Evolutionary conservation across 2,329 filamentous ascomycete genomes (phyloP), one percentile per base, ranked within the genome.

Genomic region (Fusarium nematophilum): DNA sequence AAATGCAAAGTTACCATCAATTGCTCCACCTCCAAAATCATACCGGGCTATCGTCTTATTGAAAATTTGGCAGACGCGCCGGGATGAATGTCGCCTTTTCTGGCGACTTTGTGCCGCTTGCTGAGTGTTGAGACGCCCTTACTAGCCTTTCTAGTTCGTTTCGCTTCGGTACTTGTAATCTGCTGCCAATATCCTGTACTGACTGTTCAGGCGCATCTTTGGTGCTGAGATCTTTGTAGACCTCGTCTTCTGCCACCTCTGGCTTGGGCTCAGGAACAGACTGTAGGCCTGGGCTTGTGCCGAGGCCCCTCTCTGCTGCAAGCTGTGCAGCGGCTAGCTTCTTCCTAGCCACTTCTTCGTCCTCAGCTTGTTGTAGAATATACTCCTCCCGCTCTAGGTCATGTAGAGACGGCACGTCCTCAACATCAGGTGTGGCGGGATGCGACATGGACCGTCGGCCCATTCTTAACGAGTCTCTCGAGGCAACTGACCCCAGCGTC

Each of bases 41-140:
- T 17, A 13, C 17, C 8, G 10, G 9, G 9, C 30, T 15, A 33
- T 17, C 25, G 25, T 21, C n/a, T 72, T 57, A 84, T 61, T 75
- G 75, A 74, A 88, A 85, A 48, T 79, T 78, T 30, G 86, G 86
- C 55, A 89, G 70, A 54, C 85, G 78, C 29, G 86, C 86, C 4
- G 86, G 85, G 17, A 88, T 76, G 62, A 88, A 88, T 3, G 73
- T 73, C 15, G 52, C 15, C 14, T 65, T 58, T 38, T 62, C 53
- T 7, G 43, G 50, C 13, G 47, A 36, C 26, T 65, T 57, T 30
- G 51, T 39, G 17, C 45, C 61, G 5, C 33, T 34, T 34, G 15
- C 23, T 21, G 43, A 29, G 3, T 21, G 6, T 21, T 45, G 43
- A 3, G 37, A 42, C 21, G 56, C 54, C n/a, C 70, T 68, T 53